Percentiles rank a stretch among this genome's conserved stretches.
Conservation (phyloP, 257 asterid species). For the Nicotiana undulata region DNA sequence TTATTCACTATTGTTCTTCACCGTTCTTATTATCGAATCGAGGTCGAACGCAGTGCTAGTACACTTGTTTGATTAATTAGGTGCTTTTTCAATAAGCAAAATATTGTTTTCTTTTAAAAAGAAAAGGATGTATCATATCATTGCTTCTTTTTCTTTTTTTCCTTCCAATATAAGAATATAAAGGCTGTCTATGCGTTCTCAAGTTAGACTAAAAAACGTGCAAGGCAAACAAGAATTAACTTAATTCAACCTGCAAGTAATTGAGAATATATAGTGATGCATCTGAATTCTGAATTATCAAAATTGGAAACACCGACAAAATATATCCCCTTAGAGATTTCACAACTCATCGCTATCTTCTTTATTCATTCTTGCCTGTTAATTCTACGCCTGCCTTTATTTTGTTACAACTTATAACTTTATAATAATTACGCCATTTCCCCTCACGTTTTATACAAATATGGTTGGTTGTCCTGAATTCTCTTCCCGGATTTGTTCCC, state of each 20-base stretch:
- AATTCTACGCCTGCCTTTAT: not conserved
- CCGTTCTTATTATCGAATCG: too few species aligned
- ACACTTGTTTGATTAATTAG: not conserved
- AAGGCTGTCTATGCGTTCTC: not conserved
- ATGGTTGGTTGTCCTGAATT: not conserved
- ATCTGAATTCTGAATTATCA: conserved; percentile 9
- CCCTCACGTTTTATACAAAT: not conserved
- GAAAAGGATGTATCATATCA: not conserved
- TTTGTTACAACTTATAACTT: not conserved
- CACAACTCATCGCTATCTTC: conserved; percentile 18
- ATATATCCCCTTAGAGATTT: conserved; percentile 12
- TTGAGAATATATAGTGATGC: not conserved
- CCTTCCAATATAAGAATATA: not conserved
- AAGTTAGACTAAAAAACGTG: not conserved
- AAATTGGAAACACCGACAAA: not conserved
- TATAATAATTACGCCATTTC: not conserved
- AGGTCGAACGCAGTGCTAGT: too few species aligned
- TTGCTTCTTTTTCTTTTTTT: not conserved
- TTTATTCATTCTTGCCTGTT: not conserved
- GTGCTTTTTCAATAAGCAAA: not conserved
- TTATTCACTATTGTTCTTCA: too few species aligned
- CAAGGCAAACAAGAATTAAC: not conserved
- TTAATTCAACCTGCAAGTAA: not conserved
- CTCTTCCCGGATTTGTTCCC: not conserved
- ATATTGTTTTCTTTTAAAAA: not conserved